Conservation (phyloP, 805 yeast species). For the Teunomyces aglyptinius region DNA sequence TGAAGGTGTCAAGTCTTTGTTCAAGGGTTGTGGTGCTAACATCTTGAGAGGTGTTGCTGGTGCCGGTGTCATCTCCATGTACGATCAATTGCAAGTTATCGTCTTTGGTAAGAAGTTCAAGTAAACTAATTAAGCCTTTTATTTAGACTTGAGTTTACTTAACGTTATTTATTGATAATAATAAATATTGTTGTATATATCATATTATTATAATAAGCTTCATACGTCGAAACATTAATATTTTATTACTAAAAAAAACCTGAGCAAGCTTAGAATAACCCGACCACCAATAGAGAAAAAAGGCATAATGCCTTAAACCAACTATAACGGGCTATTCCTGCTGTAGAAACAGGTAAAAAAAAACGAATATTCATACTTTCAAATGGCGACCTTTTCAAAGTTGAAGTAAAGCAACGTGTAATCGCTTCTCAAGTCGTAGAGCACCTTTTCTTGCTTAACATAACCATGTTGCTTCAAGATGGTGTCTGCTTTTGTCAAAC, state of each 20-base stretch:
- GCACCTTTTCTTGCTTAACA: conserved; percentile 60
- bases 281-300: conserved; percentile 16
- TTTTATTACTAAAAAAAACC: conserved; percentile 1
- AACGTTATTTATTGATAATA: conserved; percentile 1
- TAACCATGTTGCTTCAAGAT: conserved; percentile 44
- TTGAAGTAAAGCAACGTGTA: conserved; percentile 71
- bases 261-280: neutral
- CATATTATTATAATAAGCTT: conserved; percentile 4
- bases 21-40: conserved; percentile 99
- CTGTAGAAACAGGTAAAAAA: conserved; percentile 1
- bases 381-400: conserved; percentile 41
- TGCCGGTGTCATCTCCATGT: conserved; percentile 98
- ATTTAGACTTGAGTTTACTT: neutral
- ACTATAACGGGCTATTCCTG: conserved; percentile 9
- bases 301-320: conserved; percentile 11
- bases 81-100: conserved; percentile 95
- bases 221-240: neutral
- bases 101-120: conserved; percentile 94
- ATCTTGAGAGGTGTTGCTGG: conserved; percentile 99
- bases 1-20: conserved; percentile 89
- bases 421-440: conserved; percentile 68
- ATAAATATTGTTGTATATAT: neutral
- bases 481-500: conserved; percentile 3
- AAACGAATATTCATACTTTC: neutral
- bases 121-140: conserved; percentile 29